Evolutionary conservation across 108 stramenopile species (phyloP), one percentile per base, ranked within the genome.

Genomic region (Bacterosira constricta): DNA sequence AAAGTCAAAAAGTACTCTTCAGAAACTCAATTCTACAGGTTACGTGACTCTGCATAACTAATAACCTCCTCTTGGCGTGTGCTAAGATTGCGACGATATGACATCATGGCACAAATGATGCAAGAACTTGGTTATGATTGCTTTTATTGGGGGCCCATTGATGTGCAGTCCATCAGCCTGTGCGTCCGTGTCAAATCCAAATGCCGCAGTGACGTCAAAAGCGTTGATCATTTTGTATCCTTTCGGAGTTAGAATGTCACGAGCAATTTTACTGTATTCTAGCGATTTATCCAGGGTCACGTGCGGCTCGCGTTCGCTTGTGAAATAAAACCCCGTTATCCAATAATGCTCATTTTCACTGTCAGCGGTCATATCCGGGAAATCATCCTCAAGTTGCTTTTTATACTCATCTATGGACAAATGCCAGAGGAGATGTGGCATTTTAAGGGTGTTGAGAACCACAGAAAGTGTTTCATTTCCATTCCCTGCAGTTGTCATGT

Each of bases 221-320:
- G 50, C 77, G 47, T 83, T 77, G 58, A 83, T 61, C 72, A 71
- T 68, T 54, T 79, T 73, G 50, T 69, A 83, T 12, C 81, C 81
- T 55, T 79, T 78, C 6, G 72, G 72, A 3, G 36, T 35, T 10
- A 77, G 36, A 38, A 68, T 51, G 26, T 73, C 35, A 17, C 37
- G 10, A 26, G 69, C 49, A 23, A 79, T 17, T 35, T 76, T 27
- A 39, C 50, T 64, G 44, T 63, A 63, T 35, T 53, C 36, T 18
- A 71, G 51, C 1, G 69, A 55, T 21, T 70, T 20, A 52, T 76
- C 69, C 23, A 46, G 63, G 18, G 32, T 13, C 21, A 68, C 69
- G 34, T 71, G 66, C 23, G 75, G 64, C 39, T 76, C 75, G 2
- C 75, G 59, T 50, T 76, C 75, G 10, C 18, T 21, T 39, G 69